A percentile compares a stretch with the other conserved stretches of the same genome.
Evolutionary conservation across 2,329 filamentous ascomycete species (phyloP).

Genomic region (Colletotrichum sp.): DNA sequence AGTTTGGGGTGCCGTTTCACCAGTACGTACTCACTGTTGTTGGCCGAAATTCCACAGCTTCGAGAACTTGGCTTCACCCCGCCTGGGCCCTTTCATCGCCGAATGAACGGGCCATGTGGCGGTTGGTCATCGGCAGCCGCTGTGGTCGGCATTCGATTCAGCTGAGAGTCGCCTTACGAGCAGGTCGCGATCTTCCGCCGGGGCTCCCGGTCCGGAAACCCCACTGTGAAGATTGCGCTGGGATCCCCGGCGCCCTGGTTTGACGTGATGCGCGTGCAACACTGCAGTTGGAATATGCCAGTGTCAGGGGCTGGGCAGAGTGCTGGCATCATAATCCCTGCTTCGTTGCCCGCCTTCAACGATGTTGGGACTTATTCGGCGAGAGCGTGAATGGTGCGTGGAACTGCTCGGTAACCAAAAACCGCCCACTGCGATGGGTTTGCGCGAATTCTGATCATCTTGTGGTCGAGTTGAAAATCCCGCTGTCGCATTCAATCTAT

Average conservation of each 20-base stretch:
- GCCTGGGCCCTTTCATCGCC: not conserved
- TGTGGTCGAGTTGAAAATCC: not conserved
- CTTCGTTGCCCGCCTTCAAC: not conserved
- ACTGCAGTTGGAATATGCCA: not conserved
- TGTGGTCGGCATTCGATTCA: not conserved
- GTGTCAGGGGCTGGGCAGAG: not conserved
- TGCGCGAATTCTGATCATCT: not conserved
- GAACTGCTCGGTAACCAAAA: not conserved
- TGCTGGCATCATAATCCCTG: not conserved
- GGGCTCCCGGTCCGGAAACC: not conserved
- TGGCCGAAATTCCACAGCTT: not conserved
- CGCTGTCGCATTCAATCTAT: not conserved
- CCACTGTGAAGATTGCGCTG: not conserved
- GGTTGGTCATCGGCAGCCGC: not conserved
- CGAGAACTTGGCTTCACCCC: not conserved
- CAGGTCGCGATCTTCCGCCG: not conserved
- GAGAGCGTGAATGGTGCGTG: not conserved
- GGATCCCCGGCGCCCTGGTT: not conserved
- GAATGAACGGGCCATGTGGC: not conserved
- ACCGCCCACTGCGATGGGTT: not conserved
- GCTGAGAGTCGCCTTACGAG: not conserved
- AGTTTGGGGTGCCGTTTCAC: not conserved
- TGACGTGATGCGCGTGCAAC: not conserved
- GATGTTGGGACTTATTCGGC: not conserved
- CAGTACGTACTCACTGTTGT: not conserved